Evolutionary conservation across 2,329 filamentous ascomycete genomes (phyloP).

Genomic region (Colletotrichum sp.): DNA sequence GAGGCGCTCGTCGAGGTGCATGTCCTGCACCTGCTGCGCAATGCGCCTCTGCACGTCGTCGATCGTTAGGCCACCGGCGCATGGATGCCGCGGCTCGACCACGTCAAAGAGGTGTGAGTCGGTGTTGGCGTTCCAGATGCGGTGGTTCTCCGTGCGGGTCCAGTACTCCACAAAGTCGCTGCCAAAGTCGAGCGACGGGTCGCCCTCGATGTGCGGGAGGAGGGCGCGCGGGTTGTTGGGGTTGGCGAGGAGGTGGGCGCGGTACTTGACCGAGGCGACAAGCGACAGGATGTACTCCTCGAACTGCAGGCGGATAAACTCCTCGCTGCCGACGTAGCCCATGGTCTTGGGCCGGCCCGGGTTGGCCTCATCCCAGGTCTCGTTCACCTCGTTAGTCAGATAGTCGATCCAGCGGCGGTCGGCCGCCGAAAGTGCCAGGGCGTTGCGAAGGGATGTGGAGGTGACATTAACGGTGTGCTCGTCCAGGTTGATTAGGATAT

Average conservation of each 20-base stretch:
- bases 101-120: conserved; percentile 94
- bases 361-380: conserved; percentile 95
- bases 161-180: conserved; percentile 86
- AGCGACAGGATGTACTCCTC: conserved; percentile 94
- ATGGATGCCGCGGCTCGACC: conserved; percentile 90
- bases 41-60: conserved; percentile 93
- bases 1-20: conserved; percentile 91
- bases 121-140: conserved; percentile 81
- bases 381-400: conserved; percentile 88
- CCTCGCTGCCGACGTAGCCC: conserved; percentile 93
- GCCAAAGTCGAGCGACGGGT: conserved; percentile 85
- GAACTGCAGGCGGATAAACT: conserved; percentile 96
- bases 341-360: conserved; percentile 90
- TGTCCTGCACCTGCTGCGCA: conserved; percentile 88
- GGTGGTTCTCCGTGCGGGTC: conserved; percentile 88
- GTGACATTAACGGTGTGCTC: conserved; percentile 85
- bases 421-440: conserved; percentile 79
- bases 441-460: conserved; percentile 76
- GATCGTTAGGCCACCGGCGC: conserved; percentile 88
- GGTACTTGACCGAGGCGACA: conserved; percentile 89
- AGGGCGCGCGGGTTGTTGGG: conserved; percentile 63
- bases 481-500: conserved; percentile 95
- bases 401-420: conserved; percentile 98
- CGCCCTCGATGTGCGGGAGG: conserved; percentile 74
- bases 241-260: conserved; percentile 66